These are phyloP conservation scores for Ceriops tagal DNA, from an alignment of 345 rosid genomes.

Conservation along the genomic window DNA sequence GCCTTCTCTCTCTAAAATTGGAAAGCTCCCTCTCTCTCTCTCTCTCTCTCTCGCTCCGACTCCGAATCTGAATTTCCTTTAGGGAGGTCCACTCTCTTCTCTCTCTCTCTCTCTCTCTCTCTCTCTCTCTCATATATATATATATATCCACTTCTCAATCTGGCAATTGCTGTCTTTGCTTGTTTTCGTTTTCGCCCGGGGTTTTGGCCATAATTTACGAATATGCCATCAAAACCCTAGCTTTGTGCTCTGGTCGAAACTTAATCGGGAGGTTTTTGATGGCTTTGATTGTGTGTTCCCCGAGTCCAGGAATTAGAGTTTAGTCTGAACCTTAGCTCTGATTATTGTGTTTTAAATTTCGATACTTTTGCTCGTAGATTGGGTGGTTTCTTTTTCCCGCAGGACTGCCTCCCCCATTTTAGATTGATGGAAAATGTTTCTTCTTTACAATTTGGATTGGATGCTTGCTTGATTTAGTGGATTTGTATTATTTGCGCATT, in stretches of 20 bases:
- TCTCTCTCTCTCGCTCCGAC: conserved; percentile 13
- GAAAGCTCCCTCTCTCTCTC: conserved; percentile 9
- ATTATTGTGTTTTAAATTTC: conserved; percentile 9
- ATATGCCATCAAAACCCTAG: conserved; percentile 57
- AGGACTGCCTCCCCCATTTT: background rate
- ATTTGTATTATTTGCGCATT: conserved; percentile 8
- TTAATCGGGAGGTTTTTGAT: conserved; percentile 8
- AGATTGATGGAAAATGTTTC: conserved; percentile 6
- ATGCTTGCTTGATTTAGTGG: conserved; percentile 17
- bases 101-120: background rate
- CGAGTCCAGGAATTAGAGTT: conserved; percentile 7
- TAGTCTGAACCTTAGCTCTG: conserved; percentile 47
- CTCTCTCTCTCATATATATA: background rate
- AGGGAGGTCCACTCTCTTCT: background rate
- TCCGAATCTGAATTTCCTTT: conserved; percentile 27
- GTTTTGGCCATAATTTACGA: conserved; percentile 21
- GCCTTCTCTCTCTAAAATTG: conserved; percentile 4
- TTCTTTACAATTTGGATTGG: conserved; percentile 12
- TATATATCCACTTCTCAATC: background rate
- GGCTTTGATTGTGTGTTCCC: conserved; percentile 15
- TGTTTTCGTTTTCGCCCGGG: conserved; percentile 4
- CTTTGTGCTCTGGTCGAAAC: conserved; percentile 9
- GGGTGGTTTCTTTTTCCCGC: background rate
- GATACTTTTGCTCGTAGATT: conserved; percentile 18
- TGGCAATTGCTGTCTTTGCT: background rate